These are phyloP conservation scores for Tylopilus felleus DNA, from an alignment of 768 basidiomycete genomes.

Conservation along the genomic window DNA sequence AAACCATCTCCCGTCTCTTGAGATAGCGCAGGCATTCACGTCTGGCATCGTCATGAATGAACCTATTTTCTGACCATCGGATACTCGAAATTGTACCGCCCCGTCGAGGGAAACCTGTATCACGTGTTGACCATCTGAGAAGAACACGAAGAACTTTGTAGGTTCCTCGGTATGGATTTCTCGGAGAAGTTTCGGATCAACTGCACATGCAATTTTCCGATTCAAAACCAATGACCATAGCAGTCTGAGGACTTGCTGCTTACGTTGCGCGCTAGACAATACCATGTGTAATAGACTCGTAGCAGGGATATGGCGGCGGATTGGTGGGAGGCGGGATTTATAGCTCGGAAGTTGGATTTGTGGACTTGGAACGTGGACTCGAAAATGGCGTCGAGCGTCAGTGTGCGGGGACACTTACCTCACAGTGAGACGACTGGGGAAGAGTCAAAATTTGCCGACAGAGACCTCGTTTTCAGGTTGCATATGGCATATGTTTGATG, in stretches of 20 bases:
- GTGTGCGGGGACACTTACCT: too few species aligned
- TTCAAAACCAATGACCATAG: neutral
- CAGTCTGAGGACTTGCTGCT: neutral
- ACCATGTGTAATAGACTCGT: neutral
- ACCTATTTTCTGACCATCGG: slow-evolving; percentile 2
- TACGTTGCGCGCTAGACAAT: neutral
- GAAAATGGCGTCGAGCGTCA: too few species aligned
- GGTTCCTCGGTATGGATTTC: slow-evolving; percentile 1
- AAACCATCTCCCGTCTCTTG: neutral
- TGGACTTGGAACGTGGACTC: too few species aligned
- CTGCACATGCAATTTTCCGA: neutral
- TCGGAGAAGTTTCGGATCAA: neutral
- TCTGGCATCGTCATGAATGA: slow-evolving; percentile 1
- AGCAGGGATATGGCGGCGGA: too few species aligned
- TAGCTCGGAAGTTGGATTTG: too few species aligned
- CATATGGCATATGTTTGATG: too few species aligned
- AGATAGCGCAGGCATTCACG: neutral
- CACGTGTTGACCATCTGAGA: neutral
- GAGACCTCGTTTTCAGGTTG: too few species aligned
- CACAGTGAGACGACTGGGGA: too few species aligned
- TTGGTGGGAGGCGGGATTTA: too few species aligned
- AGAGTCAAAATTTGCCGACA: too few species aligned
- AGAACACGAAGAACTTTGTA: neutral
- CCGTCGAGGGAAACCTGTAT: slow-evolving; percentile 1
- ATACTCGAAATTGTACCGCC: neutral